phyloP scores from a whole-genome alignment of 306 rosid species.

The Cucumis hystrix region DNA sequence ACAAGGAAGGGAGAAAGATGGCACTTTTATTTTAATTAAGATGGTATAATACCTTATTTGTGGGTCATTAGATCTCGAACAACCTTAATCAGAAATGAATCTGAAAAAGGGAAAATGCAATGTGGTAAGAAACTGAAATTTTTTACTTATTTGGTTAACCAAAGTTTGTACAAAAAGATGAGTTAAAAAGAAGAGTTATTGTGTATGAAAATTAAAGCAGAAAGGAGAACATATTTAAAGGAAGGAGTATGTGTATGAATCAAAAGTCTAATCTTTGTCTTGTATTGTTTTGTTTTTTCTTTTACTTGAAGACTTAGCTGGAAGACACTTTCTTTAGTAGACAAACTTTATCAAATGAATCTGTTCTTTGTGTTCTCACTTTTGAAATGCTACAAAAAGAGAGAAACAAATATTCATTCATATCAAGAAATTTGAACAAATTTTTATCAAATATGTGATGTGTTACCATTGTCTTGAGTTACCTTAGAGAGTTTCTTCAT shows the following conservation, averaged over 20 bases:
- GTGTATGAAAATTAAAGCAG: neutral
- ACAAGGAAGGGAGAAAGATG: too few relatives aligned
- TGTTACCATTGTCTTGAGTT: neutral
- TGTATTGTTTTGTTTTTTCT: neutral
- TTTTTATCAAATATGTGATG: neutral
- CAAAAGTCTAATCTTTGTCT: constrained; percentile 1
- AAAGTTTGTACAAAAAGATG: neutral
- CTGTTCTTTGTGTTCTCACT: neutral
- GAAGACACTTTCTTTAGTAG: neutral
- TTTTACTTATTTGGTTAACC: neutral
- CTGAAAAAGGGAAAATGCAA: neutral
- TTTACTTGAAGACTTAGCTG: neutral
- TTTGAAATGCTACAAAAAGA: neutral
- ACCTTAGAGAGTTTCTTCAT: neutral
- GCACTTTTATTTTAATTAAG: too few relatives aligned
- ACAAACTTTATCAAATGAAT: neutral
- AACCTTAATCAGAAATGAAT: neutral
- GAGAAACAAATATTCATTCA: neutral
- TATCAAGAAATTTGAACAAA: neutral
- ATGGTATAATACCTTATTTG: too few relatives aligned
- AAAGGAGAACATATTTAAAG: neutral
- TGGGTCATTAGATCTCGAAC: too few relatives aligned
- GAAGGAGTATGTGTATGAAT: neutral
- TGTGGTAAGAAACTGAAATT: neutral
- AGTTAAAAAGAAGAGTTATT: neutral